Percentiles rank a stretch among this genome's conserved stretches.
phyloP scores from a whole-genome alignment of 495 filamentous ascomycete genomes.

The Lepraria neglecta region DNA sequence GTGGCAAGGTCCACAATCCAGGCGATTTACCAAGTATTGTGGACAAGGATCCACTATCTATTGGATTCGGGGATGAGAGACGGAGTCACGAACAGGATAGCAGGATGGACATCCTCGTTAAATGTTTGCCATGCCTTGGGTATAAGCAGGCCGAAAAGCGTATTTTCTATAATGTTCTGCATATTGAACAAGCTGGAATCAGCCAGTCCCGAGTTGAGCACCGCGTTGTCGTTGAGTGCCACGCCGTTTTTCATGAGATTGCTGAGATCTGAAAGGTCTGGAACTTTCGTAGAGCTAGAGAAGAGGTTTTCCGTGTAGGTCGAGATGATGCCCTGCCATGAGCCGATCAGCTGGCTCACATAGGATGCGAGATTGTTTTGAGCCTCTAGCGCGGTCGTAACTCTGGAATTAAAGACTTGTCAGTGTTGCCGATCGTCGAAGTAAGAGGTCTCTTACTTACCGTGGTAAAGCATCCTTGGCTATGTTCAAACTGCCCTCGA shows the following conservation, averaged over 20 bases:
- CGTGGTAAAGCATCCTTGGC: not conserved
- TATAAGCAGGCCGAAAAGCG: conserved; percentile 7
- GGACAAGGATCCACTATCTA: not conserved
- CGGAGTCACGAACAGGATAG: not conserved
- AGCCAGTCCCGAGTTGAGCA: not conserved
- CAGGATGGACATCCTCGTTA: not conserved
- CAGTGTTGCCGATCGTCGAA: not conserved
- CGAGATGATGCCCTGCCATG: conserved; percentile 1
- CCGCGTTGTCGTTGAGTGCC: conserved; percentile 7
- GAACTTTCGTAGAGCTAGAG: not conserved
- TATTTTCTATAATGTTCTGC: not conserved
- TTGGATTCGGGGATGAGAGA: not conserved
- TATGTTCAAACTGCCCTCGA: not conserved
- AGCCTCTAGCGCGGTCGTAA: not conserved
- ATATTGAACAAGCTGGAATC: not conserved
- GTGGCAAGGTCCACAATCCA: no score
- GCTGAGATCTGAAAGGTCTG: not conserved
- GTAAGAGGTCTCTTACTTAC: not conserved
- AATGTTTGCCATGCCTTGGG: conserved; percentile 1
- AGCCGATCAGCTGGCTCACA: not conserved
- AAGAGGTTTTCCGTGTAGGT: conserved; percentile 1
- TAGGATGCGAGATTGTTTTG: not conserved
- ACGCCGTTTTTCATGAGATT: not conserved
- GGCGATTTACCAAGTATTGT: not conserved
- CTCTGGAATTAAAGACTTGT: not conserved